Evolutionary conservation across 1,139 yeast species (phyloP).

Genomic region (Lodderomyces parapsilosis): DNA sequence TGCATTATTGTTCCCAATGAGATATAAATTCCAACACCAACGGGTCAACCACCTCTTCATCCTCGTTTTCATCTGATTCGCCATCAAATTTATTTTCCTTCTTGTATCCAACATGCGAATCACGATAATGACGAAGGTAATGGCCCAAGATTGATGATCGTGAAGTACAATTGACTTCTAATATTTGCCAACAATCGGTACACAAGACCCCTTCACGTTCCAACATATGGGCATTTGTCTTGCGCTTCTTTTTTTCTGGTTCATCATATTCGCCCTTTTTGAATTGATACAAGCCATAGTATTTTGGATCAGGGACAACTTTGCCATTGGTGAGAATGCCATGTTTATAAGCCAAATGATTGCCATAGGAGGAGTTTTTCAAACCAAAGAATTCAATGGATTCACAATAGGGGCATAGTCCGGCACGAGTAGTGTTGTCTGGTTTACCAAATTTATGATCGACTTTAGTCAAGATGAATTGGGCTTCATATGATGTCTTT

Average conservation of each 20-base stretch:
- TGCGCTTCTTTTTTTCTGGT: conserved; percentile 17
- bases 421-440: conserved; percentile 20
- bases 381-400: conserved; percentile 30
- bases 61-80: neutral
- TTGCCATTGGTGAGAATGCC: conserved; percentile 33
- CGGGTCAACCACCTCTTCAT: neutral
- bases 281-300: conserved; percentile 13
- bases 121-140: conserved; percentile 17
- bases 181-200: conserved; percentile 18
- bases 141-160: conserved; percentile 16
- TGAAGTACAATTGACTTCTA: conserved; percentile 19
- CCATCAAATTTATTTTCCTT: conserved; percentile 16
- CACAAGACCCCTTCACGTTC: conserved; percentile 20
- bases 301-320: conserved; percentile 20
- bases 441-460: conserved; percentile 11
- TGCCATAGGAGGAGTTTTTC: conserved; percentile 33
- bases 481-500: conserved; percentile 15
- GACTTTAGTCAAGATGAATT: conserved; percentile 15
- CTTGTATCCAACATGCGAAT: conserved; percentile 17
- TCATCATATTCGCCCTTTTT: conserved; percentile 17
- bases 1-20: neutral
- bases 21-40: neutral
- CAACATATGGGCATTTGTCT: conserved; percentile 19
- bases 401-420: conserved; percentile 34
- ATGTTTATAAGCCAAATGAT: conserved; percentile 35